Evolutionary conservation across 2,329 filamentous ascomycete genomes (phyloP), one percentile per base, ranked within the genome.

Genomic region (Paracamarosporium sp.): DNA sequence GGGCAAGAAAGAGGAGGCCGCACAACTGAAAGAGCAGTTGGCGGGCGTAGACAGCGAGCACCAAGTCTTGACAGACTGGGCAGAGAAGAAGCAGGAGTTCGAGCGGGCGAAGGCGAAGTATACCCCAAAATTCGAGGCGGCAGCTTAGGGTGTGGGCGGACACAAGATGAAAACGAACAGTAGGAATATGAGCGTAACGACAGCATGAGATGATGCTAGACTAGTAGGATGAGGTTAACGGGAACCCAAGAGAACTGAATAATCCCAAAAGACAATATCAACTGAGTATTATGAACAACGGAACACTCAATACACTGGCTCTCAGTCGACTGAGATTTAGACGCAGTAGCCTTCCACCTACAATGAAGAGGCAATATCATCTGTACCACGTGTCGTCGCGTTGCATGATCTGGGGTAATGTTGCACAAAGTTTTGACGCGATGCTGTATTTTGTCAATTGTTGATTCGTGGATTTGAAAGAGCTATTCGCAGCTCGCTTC

Each of bases 61-160:
- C 76, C 80, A 86, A 31, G 82, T 95, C 60, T 76, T 97, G 56
- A 75, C 78, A 38, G 93, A 97, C 67, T 79, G 96, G 67, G 84
- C 88, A 70, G 91, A 92, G 79, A 98, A 97, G 88, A 92, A 88
- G 76, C 85, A 83, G n/a, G 79, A 93, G 56, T 98, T 98, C 73
- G 92, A 96, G 76, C 88, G 88, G 69, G 93, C 93, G 12, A 91
- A 91, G 20, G 83, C 86, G 25, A 98, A 96, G 80, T 98, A 95
- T 78, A 89, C 87, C 64, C 86, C 93, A 31, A 97, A 94, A 82
- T 92, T 92, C 61, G 83, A 88, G 60, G 83, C 70, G 6, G 59
- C 68, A 28, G 59, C 65, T 24, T 71, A 48, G 60, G 58, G 57
- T 1, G 33, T 22, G 15, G n/a, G 31, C 36, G 33, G 11, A 15